Evolutionary conservation across 345 rosid species (phyloP), one percentile per base, ranked within the genome.

Genomic region (Mercurialis annua): DNA sequence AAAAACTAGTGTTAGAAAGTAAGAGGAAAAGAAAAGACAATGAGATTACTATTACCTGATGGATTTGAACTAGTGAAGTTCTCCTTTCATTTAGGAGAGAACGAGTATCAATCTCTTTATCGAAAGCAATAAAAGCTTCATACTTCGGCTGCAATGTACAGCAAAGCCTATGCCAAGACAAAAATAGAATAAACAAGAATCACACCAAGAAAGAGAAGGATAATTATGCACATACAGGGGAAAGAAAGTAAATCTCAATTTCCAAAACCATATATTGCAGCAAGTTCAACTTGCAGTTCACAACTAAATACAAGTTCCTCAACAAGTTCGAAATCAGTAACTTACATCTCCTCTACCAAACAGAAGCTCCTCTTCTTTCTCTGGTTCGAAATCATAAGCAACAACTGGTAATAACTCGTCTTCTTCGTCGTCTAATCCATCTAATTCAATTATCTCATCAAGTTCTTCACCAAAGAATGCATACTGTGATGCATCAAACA

Each of bases 401-500:
- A n/a, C 70, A 0, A 83, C 68, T 52, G 85, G 81, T 49, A 76
- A 67, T 21, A 65, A 77, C 62, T 73, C 96, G 54, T 82, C 98
- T 14, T 82, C 99, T 26, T 94, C 98, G 34, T 92, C 99, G 68
- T 94, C 99, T 69, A 94, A 77, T 47, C 98, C 99, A 23, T 96
- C 99, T 58, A 94, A 73, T 83, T 94, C 99, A 71, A 94, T 89
- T 81, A 91, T 98, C 84, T 91, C 96, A 1, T 84, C 84, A 53
- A 75, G 88, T 71, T 94, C 90, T 46, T 85, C 80, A 69, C 99
- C 99, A 57, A 94, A 94, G 77, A 94, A 94, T 18, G 96, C 98
- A 82, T 94, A 94, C 69, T 94, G 98, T 6, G 99, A 91, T 60
- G 99, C 95, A 77, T 94, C 99, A 81, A 91, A 94, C 73, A 86